These are phyloP conservation scores for Mycena amicta DNA, from an alignment of 768 basidiomycete species.

Conservation along the genomic window DNA sequence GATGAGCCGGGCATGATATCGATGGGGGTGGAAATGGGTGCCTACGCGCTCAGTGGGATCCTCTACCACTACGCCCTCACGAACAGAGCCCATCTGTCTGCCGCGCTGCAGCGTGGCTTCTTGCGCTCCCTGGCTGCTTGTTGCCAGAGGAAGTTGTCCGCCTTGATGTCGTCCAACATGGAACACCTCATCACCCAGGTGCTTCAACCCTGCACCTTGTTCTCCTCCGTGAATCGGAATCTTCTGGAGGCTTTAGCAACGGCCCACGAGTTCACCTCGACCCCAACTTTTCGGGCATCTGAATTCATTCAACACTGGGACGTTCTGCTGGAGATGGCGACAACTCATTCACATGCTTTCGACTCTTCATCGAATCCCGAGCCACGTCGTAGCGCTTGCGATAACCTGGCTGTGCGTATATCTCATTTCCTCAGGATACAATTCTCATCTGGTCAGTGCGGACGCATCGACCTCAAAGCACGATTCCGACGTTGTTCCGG, in stretches of 20 bases:
- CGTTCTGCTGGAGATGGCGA: not conserved
- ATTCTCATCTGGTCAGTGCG: not conserved
- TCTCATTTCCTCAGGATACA: not conserved
- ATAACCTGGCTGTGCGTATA: not conserved
- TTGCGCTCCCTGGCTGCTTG: not conserved
- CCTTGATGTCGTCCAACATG: not conserved
- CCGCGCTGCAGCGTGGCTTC: not conserved
- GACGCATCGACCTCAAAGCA: not conserved
- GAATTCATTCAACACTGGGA: not conserved
- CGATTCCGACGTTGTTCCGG: not conserved
- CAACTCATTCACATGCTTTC: not conserved
- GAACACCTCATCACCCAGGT: not conserved
- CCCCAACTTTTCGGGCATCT: not conserved
- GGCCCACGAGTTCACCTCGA: not conserved
- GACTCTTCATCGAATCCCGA: not conserved
- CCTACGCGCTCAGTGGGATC: not conserved
- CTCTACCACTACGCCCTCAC: not conserved
- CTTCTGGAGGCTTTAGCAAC: not conserved
- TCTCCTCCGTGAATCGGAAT: not conserved
- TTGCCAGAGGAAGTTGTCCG: not conserved
- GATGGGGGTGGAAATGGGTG: not conserved
- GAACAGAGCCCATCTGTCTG: not conserved
- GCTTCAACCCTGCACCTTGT: not conserved
- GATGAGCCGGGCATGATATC: too few relatives aligned
- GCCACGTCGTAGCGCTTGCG: not conserved